Conservation (phyloP, 2,329 filamentous ascomycete species). For the Paramyrothecium roridum region DNA sequence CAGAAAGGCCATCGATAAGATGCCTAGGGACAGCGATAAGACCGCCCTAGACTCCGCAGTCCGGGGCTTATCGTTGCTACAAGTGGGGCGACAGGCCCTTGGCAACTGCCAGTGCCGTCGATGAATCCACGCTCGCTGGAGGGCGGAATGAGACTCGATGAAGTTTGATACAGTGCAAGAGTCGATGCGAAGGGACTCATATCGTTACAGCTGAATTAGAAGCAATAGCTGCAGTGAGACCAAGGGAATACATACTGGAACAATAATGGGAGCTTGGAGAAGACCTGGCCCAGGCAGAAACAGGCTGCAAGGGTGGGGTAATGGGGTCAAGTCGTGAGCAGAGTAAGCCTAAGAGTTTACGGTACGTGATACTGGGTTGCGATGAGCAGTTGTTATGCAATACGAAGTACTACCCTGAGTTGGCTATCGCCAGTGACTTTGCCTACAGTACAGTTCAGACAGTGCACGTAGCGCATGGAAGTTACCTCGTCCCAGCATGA, state of each 20-base stretch:
- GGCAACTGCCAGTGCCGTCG: no score
- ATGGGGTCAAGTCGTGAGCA: no score
- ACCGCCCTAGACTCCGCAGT: conserved; percentile 4
- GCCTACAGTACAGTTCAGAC: neutral
- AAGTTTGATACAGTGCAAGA: no score
- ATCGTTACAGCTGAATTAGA: no score
- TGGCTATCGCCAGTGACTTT: neutral
- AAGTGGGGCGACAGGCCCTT: neutral
- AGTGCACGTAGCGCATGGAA: neutral
- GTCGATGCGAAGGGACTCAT: no score
- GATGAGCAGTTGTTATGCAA: neutral
- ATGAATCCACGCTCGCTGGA: neutral
- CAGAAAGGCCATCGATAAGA: conserved; percentile 17
- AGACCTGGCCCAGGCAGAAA: no score
- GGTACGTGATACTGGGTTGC: neutral
- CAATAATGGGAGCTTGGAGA: no score
- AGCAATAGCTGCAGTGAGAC: no score
- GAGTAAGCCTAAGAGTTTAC: neutral
- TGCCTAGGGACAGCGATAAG: conserved; percentile 21
- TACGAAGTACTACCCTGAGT: neutral
- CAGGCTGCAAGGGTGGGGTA: no score
- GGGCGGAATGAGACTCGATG: no score
- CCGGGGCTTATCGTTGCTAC: neutral
- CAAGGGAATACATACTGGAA: no score
- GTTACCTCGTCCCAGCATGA: neutral